These are phyloP conservation scores for Dittrichia graveolens DNA, from an alignment of 129 eudicot genomes.

Conservation along the genomic window DNA sequence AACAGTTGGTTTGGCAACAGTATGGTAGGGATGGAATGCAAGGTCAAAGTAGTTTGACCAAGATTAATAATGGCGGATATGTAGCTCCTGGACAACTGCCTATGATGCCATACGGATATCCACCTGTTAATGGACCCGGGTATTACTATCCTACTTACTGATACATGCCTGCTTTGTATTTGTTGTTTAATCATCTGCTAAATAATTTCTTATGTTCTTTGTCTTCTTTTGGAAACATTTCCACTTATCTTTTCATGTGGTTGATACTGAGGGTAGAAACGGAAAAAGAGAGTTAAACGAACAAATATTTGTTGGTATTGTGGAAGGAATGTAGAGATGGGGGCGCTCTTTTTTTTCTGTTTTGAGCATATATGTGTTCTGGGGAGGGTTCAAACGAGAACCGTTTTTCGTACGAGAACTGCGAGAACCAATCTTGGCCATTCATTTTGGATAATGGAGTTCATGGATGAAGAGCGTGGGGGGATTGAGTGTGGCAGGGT, in stretches of 20 bases:
- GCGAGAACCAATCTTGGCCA: too few species aligned
- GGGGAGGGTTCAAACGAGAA: too few species aligned
- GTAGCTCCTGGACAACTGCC: slow-evolving; percentile 55
- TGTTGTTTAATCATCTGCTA: slow-evolving; percentile 24
- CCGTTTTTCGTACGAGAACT: too few species aligned
- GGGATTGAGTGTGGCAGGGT: too few species aligned
- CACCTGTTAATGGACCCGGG: slow-evolving; percentile 56
- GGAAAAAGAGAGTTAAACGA: slow-evolving; percentile 17
- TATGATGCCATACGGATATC: slow-evolving; percentile 67
- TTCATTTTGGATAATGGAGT: too few species aligned
- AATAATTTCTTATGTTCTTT: slow-evolving; percentile 17
- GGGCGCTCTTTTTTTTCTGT: slow-evolving; percentile 8
- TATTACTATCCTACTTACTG: slow-evolving; percentile 53
- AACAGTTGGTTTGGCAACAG: slow-evolving; percentile 70
- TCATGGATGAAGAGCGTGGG: too few species aligned
- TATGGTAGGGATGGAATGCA: slow-evolving; percentile 34
- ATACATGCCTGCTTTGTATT: slow-evolving; percentile 34
- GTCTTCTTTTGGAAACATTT: neutral
- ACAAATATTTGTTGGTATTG: slow-evolving; percentile 18
- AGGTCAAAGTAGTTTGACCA: slow-evolving; percentile 40
- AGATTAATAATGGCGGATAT: slow-evolving; percentile 29
- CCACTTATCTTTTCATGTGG: slow-evolving; percentile 27
- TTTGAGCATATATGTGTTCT: neutral
- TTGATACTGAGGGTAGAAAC: slow-evolving; percentile 23
- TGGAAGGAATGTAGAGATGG: slow-evolving; percentile 39